Base-by-base conservation (phyloP, 1,284 basidiomycete species). In the Pterula multifida region DNA sequence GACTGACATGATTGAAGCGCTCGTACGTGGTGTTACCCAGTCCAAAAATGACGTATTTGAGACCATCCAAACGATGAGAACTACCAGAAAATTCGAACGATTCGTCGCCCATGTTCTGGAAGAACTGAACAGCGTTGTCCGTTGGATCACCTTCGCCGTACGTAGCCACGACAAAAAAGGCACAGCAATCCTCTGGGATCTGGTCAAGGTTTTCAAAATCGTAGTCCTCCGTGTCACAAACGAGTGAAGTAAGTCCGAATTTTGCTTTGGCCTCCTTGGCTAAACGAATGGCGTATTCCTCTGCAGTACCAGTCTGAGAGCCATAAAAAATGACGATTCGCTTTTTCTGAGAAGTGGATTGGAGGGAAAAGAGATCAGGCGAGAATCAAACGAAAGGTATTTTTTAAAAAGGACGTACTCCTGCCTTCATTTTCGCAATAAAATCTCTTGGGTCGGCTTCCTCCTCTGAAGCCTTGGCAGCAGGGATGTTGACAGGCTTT, bases 61-160 rank as follows among this genome's bases (percentile, higher is more conserved):
- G 78, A 55, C 88, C 90, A 2, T 84, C 76, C 47, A 98, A 79
- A 42, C 75, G 77, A 62, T 79, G 83, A 55, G 78, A 76, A 49
- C 90, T 88, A 49, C 83, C 81, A 63, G 79, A 81, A 66, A 97
- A 97, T 60, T 87, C 83, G 63, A 93, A 90, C 11, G 80, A 79
- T 6, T 87, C 78, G 60, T 95, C 92, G 56, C 84, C 76, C 54
- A 98, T 63, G 67, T 92, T 93, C 64, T 96, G 90, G 81, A 93
- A 86, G 58, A 98, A 79, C 55, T 84, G 80, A 28, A 96, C 90
- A n/a, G 94, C 91, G 63, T 98, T 98, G 67, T 98, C 95, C 17
- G 95, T 98, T 21, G 95, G 96, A 65, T 98, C 95, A 53, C 94
- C 95, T 71, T 98, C 95, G 55, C 95, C 95, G 62, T 98, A 98